Evolutionary conservation across 495 filamentous ascomycete genomes (phyloP).

Genomic region (Penicillium lividum): DNA sequence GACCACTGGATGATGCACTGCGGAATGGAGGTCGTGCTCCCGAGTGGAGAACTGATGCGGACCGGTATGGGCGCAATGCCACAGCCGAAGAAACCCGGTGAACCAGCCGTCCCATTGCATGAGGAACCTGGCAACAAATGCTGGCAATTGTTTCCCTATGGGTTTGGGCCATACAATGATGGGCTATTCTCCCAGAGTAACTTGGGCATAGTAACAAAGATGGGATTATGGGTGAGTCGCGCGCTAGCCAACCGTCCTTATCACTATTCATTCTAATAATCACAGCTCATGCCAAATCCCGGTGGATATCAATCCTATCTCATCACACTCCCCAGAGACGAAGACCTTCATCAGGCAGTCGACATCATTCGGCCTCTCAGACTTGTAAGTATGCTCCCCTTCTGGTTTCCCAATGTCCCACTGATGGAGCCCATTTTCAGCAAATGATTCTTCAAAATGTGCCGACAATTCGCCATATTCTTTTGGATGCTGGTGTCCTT

Average conservation of each 20-base stretch:
- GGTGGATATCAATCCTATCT: slow-evolving; percentile 51
- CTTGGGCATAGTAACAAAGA: slow-evolving; percentile 60
- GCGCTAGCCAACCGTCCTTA: too few species aligned
- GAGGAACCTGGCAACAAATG: slow-evolving; percentile 2
- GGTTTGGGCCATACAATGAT: slow-evolving; percentile 57
- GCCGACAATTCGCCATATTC: slow-evolving; percentile 48
- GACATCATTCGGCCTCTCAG: slow-evolving; percentile 53
- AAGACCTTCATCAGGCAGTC: slow-evolving; percentile 50
- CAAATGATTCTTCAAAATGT: slow-evolving; percentile 52
- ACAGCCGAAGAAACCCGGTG: neutral
- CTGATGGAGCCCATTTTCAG: neutral
- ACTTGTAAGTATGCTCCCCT: slow-evolving; percentile 12
- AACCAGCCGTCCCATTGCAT: neutral
- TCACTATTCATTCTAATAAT: too few species aligned
- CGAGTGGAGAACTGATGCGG: slow-evolving; percentile 54
- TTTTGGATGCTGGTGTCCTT: slow-evolving; percentile 45
- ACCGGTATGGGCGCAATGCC: slow-evolving; percentile 60
- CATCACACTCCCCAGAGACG: slow-evolving; percentile 52
- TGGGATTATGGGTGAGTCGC: slow-evolving; percentile 46
- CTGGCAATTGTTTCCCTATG: slow-evolving; percentile 54
- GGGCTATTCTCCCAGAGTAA: slow-evolving; percentile 60
- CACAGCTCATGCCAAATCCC: slow-evolving; percentile 51
- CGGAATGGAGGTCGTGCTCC: slow-evolving; percentile 60
- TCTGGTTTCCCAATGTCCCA: too few species aligned
- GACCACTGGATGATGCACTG: slow-evolving; percentile 43